These are phyloP conservation scores for Chrysoporthe austroafricana DNA, from an alignment of 2,329 filamentous ascomycete genomes.

Conservation along the genomic window DNA sequence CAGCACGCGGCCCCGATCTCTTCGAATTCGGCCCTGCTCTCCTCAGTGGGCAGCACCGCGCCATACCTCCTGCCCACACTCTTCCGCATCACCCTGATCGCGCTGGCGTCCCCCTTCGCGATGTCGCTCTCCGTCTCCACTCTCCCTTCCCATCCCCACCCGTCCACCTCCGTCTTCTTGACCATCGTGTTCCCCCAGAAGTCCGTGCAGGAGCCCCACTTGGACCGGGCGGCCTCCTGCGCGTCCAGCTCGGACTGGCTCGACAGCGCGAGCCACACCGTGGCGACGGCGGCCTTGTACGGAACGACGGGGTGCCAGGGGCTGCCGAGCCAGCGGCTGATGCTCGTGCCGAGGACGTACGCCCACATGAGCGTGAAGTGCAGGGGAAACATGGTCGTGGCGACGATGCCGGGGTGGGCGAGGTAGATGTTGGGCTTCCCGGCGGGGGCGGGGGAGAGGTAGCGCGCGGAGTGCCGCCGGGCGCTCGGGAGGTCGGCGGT, in stretches of 20 bases:
- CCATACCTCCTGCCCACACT: constrained; percentile 63
- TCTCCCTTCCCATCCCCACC: constrained; percentile 76
- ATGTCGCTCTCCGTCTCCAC: constrained; percentile 52
- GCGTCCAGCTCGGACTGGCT: constrained; percentile 65
- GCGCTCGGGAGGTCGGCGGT: constrained; percentile 71
- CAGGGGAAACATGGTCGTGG: constrained; percentile 79
- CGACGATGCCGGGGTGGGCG: constrained; percentile 84
- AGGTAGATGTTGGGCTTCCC: constrained; percentile 60
- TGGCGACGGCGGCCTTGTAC: constrained; percentile 76
- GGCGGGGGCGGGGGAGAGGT: constrained; percentile 44
- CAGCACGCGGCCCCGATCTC: constrained; percentile 64
- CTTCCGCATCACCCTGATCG: constrained; percentile 52
- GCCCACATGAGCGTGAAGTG: constrained; percentile 68
- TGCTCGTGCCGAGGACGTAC: constrained; percentile 69
- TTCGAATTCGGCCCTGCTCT: constrained; percentile 65
- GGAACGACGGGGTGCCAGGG: constrained; percentile 83
- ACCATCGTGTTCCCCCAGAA: constrained; percentile 61
- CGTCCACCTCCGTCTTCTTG: constrained; percentile 80
- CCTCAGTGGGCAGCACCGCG: constrained; percentile 61
- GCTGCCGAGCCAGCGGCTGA: constrained; percentile 79
- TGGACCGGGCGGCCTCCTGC: constrained; percentile 59
- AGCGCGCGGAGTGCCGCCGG: constrained; percentile 58
- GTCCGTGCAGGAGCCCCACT: constrained; percentile 83
- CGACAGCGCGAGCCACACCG: constrained; percentile 78
- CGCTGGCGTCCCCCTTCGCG: constrained; percentile 43